Conservation (phyloP, 306 rosid genomes). For the Trichosanthes truncata region DNA sequence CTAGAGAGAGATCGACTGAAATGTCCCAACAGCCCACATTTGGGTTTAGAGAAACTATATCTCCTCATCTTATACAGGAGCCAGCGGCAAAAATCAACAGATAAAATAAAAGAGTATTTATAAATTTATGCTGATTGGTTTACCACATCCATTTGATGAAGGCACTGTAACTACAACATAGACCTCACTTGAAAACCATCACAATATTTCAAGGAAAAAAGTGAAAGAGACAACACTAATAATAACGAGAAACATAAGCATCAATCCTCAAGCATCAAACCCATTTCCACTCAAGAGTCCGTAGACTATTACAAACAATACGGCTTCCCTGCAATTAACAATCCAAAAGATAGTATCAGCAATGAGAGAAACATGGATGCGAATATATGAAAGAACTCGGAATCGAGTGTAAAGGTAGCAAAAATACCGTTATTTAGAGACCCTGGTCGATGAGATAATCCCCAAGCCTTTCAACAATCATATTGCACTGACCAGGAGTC, state of each 20-base stretch:
- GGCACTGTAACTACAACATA: constrained; percentile 27
- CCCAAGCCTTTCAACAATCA: constrained; percentile 75
- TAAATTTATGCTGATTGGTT: constrained; percentile 50
- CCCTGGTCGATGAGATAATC: constrained; percentile 65
- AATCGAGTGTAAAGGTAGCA: neutral
- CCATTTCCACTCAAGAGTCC: constrained; percentile 21
- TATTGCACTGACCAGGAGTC: constrained; percentile 68
- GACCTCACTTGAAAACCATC: constrained; percentile 30
- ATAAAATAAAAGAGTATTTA: constrained; percentile 6
- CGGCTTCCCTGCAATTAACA: constrained; percentile 48
- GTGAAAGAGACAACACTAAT: constrained; percentile 22
- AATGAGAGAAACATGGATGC: neutral
- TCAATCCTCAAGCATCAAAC: constrained; percentile 62
- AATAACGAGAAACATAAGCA: constrained; percentile 29
- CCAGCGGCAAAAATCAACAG: constrained; percentile 2
- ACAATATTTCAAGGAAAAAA: constrained; percentile 31
- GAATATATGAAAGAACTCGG: neutral
- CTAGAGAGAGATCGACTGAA: neutral
- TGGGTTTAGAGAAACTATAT: neutral
- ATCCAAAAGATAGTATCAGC: constrained; percentile 1
- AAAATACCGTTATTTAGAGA: constrained; percentile 22
- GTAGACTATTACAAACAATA: constrained; percentile 16
- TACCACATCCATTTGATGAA: constrained; percentile 28
- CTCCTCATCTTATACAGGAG: constrained; percentile 8
- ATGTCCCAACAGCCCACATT: neutral